Base-by-base conservation (phyloP, 148 eudicot species). In the Tetragonia tetragonoides region DNA sequence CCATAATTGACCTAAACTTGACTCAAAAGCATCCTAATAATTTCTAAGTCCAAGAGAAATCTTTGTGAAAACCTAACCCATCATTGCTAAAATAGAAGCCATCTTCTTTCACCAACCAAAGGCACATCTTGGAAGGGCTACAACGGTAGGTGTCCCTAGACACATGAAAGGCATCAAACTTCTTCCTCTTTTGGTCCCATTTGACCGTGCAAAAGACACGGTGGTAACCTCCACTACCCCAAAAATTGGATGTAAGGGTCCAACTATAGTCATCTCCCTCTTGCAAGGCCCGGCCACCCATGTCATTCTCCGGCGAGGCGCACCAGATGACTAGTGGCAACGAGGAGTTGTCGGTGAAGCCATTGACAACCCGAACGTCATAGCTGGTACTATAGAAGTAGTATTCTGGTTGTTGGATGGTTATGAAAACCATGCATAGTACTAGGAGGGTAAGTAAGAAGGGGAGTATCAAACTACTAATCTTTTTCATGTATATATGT, bases 231-330 rank as follows among this genome's bases (percentile, higher is more conserved):
- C 34, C 53, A 16, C 73, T 8, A 3, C 39, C 77, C 85, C 83
- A 84, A 2, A 85, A 64, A 17, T 39, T 72, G 7, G 81, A 57
- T 37, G 54, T 72, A 0, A 81, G 49, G 20, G 53, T 83, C 92
- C 88, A 87, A 46, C 90, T 83, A 59, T 84, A 91, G 38, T 91
- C 92, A 46, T 91, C 95, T 0, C 90, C 88, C 41, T 89, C 92
- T 68, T 91, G 95, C 17, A 91, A 84, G 1, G 92, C 95, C 49
- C 95, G 83, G 1, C 92, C 92, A 1, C 95, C 93, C 79, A 91
- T 86, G 62, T 88, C 88, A 0, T 37, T 34, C 0, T 81, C 83
- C 6, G 49, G 44, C 0, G 90, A 66, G 24, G 81, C 72, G 73
- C 95, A 91, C 95, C 92, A 91, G 20, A 89, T 86, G 10, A 90